Conservation (phyloP, 495 filamentous ascomycete genomes). For the Tuber aestivum region DNA sequence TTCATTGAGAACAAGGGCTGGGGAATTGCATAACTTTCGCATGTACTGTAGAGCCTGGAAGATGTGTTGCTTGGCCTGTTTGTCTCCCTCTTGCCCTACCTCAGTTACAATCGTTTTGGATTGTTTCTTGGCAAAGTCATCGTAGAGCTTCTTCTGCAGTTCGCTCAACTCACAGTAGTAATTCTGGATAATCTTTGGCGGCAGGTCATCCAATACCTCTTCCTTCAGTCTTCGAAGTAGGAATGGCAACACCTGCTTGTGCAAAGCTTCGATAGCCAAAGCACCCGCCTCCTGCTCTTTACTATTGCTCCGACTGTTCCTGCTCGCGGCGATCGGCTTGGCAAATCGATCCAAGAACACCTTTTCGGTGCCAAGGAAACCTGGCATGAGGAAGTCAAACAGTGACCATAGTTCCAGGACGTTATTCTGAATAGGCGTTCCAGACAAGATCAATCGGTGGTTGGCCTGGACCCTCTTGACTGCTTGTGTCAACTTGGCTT, state of each 20-base stretch:
- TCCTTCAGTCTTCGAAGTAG: conserved; percentile 93
- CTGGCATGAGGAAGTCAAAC: conserved; percentile 98
- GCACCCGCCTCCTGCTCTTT: conserved; percentile 98
- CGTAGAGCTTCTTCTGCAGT: conserved; percentile 87
- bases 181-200: conserved; percentile 97
- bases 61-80: conserved; percentile 92
- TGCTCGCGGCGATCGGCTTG: conserved; percentile 90
- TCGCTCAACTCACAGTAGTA: conserved; percentile 99
- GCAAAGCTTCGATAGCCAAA: conserved; percentile 88
- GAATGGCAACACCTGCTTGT: conserved; percentile 97
- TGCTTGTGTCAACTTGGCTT: conserved; percentile 82
- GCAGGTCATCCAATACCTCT: conserved; percentile 91
- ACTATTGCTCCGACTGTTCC: conserved; percentile 91
- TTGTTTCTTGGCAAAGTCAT: conserved; percentile 91
- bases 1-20: conserved; percentile 88
- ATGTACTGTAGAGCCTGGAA: conserved; percentile 99
- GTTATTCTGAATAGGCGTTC: conserved; percentile 98
- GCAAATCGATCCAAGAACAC: conserved; percentile 96
- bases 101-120: conserved; percentile 73
- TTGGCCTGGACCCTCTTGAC: conserved; percentile 85
- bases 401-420: conserved; percentile 97
- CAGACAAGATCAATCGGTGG: conserved; percentile 90
- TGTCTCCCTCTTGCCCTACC: conserved; percentile 67
- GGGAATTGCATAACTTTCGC: conserved; percentile 97
- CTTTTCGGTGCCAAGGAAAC: conserved; percentile 96